Evolutionary conservation across 1,284 basidiomycete genomes (phyloP).

Genomic region (Puccinia horiana): DNA sequence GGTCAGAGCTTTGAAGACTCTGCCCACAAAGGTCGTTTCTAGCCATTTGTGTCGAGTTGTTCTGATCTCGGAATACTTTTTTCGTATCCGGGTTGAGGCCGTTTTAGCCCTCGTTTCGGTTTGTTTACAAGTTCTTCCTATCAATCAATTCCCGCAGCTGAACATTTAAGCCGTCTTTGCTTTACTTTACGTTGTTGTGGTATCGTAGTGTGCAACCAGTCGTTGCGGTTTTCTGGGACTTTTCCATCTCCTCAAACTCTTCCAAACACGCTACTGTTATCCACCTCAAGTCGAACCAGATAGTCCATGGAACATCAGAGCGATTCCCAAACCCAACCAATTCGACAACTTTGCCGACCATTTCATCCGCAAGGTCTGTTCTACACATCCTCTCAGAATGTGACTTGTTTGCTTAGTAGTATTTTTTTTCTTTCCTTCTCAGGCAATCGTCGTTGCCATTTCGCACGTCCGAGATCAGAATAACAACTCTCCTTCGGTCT

Average conservation of each 20-base stretch:
- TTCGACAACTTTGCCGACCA: conserved; percentile 90
- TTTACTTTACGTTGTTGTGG: not conserved
- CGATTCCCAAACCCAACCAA: conserved; percentile 88
- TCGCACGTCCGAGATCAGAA: conserved; percentile 76
- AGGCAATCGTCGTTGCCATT: conserved; percentile 78
- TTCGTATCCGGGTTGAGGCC: conserved; percentile 94
- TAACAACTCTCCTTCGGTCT: conserved; percentile 80
- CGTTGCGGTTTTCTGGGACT: conserved; percentile 81
- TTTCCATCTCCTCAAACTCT: conserved; percentile 94
- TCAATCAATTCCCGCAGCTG: conserved; percentile 1
- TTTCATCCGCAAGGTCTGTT: conserved; percentile 81
- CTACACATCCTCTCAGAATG: conserved; percentile 15
- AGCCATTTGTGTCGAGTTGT: conserved; percentile 88
- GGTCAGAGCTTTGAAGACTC: conserved; percentile 75
- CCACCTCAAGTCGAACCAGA: conserved; percentile 74
- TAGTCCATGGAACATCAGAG: conserved; percentile 78
- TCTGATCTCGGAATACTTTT: conserved; percentile 93
- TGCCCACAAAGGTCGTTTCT: conserved; percentile 84
- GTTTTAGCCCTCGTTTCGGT: conserved; percentile 81
- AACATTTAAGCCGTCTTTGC: not conserved
- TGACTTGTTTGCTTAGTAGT: conserved; percentile 47
- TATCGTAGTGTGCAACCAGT: conserved; percentile 72
- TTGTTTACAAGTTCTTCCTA: conserved; percentile 58
- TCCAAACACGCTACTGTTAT: conserved; percentile 83
- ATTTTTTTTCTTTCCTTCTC: conserved; percentile 1